phyloP scores from a whole-genome alignment of 192 early-diverging fungal species.

The Podila verticillata region DNA sequence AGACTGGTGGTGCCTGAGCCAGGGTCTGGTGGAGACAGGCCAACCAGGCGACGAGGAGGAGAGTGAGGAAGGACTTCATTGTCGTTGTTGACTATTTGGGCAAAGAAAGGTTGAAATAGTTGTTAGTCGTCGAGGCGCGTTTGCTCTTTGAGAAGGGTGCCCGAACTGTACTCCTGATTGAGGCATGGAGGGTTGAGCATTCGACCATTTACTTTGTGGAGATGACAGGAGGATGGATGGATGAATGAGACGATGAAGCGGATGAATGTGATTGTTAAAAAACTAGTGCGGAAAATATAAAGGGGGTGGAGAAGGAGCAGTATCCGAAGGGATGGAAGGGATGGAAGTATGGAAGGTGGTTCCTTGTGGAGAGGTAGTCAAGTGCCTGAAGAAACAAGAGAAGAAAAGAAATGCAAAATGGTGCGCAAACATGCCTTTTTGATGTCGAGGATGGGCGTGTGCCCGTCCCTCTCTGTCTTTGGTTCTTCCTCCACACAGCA shows the following conservation, averaged over 20 bases:
- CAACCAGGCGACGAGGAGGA: slow-evolving; percentile 14
- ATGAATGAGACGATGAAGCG: not conserved
- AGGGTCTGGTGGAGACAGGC: slow-evolving; percentile 18
- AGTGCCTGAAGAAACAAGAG: slow-evolving; percentile 27
- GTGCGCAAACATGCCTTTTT: not conserved
- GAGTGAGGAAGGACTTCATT: slow-evolving; percentile 21
- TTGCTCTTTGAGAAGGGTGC: not conserved
- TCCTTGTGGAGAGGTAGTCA: not conserved
- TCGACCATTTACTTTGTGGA: too few relatives aligned
- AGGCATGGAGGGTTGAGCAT: too few relatives aligned
- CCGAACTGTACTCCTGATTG: not conserved
- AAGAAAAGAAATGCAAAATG: slow-evolving; percentile 4
- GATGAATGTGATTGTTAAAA: not conserved
- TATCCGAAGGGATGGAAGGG: not conserved
- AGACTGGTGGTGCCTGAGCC: slow-evolving; percentile 8
- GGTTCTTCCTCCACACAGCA: not conserved
- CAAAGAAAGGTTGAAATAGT: not conserved
- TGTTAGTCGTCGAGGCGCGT: not conserved
- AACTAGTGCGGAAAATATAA: too few relatives aligned
- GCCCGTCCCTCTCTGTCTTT: not conserved
- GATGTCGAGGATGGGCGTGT: not conserved
- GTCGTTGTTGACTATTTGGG: not conserved
- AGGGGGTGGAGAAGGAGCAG: too few relatives aligned
- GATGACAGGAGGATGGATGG: not conserved
- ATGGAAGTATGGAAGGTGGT: not conserved